Conservation (phyloP, 148 eudicot species). For the Rhododendron ovatum region DNA sequence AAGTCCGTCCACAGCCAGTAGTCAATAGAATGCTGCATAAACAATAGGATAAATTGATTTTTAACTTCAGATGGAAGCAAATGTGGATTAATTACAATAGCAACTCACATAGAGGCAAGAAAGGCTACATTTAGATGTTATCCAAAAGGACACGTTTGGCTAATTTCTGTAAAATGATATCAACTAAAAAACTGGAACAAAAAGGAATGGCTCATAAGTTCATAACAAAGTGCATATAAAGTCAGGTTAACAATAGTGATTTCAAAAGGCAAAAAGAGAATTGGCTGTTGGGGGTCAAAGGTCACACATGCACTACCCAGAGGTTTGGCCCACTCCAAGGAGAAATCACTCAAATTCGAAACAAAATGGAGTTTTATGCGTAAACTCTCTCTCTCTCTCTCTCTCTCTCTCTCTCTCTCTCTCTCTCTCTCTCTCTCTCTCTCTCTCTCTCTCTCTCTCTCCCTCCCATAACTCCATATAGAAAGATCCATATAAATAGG, state of each 20-base stretch:
- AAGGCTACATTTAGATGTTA: not conserved
- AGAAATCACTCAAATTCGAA: not conserved
- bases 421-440: not conserved
- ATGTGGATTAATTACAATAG: not conserved
- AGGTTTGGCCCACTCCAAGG: not conserved
- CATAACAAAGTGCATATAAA: not conserved
- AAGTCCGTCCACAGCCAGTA: slow-evolving; percentile 98
- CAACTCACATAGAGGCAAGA: not conserved
- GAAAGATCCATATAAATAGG: not conserved
- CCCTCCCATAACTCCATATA: not conserved
- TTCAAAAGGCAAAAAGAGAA: not conserved
- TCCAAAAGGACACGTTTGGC: not conserved
- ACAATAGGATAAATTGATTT: not conserved
- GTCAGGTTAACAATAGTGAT: not conserved
- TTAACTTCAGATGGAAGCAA: not conserved
- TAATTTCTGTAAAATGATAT: not conserved
- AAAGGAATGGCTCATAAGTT: not conserved
- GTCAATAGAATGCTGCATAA: slow-evolving; percentile 86
- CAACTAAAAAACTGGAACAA: not conserved
- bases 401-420: not conserved
- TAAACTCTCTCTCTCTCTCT: not conserved
- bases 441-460: not conserved
- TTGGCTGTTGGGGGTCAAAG: not conserved
- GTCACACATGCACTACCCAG: not conserved
- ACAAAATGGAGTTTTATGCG: not conserved